Conservation (phyloP, 495 filamentous ascomycete species). For the Penicillium psychrofluorescens region DNA sequence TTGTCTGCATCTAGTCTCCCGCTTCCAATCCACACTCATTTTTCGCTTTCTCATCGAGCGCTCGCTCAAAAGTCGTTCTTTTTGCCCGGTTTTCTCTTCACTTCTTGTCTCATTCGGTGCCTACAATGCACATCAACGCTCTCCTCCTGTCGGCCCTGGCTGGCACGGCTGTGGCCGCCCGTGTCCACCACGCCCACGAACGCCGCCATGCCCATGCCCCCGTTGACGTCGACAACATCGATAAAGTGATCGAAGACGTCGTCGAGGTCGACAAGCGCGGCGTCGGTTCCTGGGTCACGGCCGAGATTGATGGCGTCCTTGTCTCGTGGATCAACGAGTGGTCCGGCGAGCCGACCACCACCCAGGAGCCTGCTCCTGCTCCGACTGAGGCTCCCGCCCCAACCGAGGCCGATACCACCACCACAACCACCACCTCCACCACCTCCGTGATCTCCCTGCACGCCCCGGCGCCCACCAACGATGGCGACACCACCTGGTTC, state of each 20-base stretch:
- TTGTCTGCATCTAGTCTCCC: background rate
- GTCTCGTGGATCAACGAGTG: conserved; percentile 61
- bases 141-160: conserved; percentile 34
- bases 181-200: conserved; percentile 36
- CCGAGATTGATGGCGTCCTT: conserved; percentile 55
- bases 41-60: conserved; percentile 4
- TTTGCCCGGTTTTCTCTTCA: conserved; percentile 7
- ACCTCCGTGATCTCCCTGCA: conserved; percentile 12
- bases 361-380: conserved; percentile 9
- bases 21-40: conserved; percentile 18
- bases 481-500: conserved; percentile 17
- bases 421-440: conserved; percentile 8
- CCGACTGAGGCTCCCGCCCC: conserved; percentile 6
- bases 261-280: conserved; percentile 38
- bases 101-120: too few relatives aligned
- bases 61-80: conserved; percentile 17
- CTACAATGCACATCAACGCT: conserved; percentile 31
- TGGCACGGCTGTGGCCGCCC: conserved; percentile 29
- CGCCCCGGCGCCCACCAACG: conserved; percentile 6
- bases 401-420: conserved; percentile 13
- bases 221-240: conserved; percentile 13
- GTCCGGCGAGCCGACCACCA: conserved; percentile 29
- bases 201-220: conserved; percentile 37
- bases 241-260: conserved; percentile 50
- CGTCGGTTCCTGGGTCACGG: conserved; percentile 44